Base-by-base conservation (phyloP, 345 rosid genomes). In the Toxicodendron radicans region DNA sequence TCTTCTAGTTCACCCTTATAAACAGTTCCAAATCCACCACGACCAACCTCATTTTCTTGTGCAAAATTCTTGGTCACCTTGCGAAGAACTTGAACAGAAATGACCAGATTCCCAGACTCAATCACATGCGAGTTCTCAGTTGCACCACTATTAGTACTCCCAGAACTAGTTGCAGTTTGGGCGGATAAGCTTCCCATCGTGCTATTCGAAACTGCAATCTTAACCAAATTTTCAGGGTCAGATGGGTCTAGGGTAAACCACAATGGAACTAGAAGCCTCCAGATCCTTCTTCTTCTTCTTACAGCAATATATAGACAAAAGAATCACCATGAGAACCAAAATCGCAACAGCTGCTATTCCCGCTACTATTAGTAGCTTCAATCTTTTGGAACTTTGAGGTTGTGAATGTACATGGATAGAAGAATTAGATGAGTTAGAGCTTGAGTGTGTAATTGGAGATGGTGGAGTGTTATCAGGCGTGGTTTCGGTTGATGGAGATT, bases 1-100 rank as follows among this genome's bases (percentile, higher is more conserved):
- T 85, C 87, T 30, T 81, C 83, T n/a, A 87, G 71, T 73, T 83
- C 87, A 23, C 90, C 90, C 66, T 83, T 87, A 45, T 87, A 85
- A 23, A 87, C 88, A 16, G 80, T 79, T 52, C 90, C 90, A 58
- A 87, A 87, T 9, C 88, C 90, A 53, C 87, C 90, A 38, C 61
- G 60, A 12, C 90, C 90, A 10, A 87, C 79, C 77, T 85, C 77
- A 43, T 87, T 87, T 65, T 81, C 78, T 3, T 72, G 70, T 0
- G 84, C 75, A 56, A 87, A 87, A 70, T 80, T 71, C 1, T 76
- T 64, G 0, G 90, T 85, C 68, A 81, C 90, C 79, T 81, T 85
- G 66, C 82, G 81, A 20, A 87, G 88, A 75, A 83, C 84, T 61
- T 87, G 86, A 58, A 84, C 84, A 46, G 88, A 75, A 61, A 84